Evolutionary conservation across 2,329 filamentous ascomycete genomes (phyloP), one percentile per base, ranked within the genome.

Genomic region (Aspergillus ruber): DNA sequence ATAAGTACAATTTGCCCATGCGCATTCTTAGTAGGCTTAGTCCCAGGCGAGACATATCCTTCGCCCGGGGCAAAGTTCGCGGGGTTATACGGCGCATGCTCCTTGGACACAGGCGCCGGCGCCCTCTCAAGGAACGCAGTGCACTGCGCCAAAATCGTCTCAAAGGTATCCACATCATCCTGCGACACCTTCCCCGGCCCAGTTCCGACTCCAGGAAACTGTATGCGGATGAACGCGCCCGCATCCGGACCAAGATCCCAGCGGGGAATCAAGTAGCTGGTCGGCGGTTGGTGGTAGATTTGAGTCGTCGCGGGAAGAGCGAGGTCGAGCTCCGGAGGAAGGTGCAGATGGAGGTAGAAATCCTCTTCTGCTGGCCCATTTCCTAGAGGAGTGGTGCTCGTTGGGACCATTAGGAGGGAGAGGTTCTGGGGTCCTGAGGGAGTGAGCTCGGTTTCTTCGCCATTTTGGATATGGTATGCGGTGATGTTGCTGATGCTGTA

Each of bases 61-160:
- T 94, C 83, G 12, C 90, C 90, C 0, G 88, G 85, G 29, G 80
- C 82, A 68, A 85, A 97, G 56, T 85, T 79, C 20, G 82, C 82
- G 0, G 91, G 91, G 63, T 96, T 90, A 69, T 97, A 97, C 1
- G 65, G 56, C 27, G 66, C 60, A 50, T 66, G 56, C 43, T 63
- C 56, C 47, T 69, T 66, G 5, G 75, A 27, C 10, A 39, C 17
- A 42, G 40, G 83, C 6, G 87, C 82, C 36, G 84, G 76, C 8
- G 88, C 85, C 40, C 90, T 83, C 68, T 97, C 91, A 4, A 95
- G 80, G 67, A 98, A 97, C 2, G 91, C 88, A 2, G 91, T 97
- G 69, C 91, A 97, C 71, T 97, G 90, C n/a, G 91, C 91, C 44
- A 97, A 78, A 55, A 97, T 97, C 3, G 91, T 96, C 74, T 97